Base-by-base conservation (phyloP, 2,329 filamentous ascomycete genomes). In the Fusarium aywerte region DNA sequence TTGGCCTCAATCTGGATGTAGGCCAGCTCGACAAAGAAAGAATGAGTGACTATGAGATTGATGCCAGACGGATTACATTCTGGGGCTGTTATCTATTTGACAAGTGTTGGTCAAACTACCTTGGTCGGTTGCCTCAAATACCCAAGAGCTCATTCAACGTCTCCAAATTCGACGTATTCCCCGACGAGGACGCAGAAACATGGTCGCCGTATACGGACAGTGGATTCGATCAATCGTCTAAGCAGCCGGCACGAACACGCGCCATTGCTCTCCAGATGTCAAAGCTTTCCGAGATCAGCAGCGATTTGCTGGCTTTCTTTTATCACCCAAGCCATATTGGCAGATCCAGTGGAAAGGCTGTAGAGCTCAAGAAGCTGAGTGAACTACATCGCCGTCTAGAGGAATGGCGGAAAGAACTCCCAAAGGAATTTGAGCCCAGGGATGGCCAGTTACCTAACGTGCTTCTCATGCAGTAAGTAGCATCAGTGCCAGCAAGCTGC, bases 61-160 rank as follows among this genome's bases (percentile, higher is more conserved):
- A 99, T 79, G 94, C 93, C 4, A 85, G 96, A 36, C 86, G 92
- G 52, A 90, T 98, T 39, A 98, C 96, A 0, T 98, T 97, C 75
- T 98, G 96, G 96, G 96, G 96, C 8, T 97, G 94, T 76, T 98
- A 96, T 78, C 80, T 97, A n/a, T 97, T 98, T 76, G 96, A 99
- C 81, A 98, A 97, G 84, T 97, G 93, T 77, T 98, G 95, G 94
- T 97, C 94, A 48, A 98, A 97, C 76, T 98, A 98, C 72, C 86
- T 98, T 25, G 95, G 96, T 45, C 90, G 96, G 40, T 84, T 97
- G 64, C 95, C 96, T 12, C 95, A 97, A 77, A 82, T 98, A 12
- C 90, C 92, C 0, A 89, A 88, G 39, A 88, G 89, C 29, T 91
- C 92, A 9, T 91, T 93, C 72, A 97, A 90, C 32, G 92, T 93